Base-by-base conservation (phyloP, 2,329 filamentous ascomycete genomes). In the Metarhizium robertsii region DNA sequence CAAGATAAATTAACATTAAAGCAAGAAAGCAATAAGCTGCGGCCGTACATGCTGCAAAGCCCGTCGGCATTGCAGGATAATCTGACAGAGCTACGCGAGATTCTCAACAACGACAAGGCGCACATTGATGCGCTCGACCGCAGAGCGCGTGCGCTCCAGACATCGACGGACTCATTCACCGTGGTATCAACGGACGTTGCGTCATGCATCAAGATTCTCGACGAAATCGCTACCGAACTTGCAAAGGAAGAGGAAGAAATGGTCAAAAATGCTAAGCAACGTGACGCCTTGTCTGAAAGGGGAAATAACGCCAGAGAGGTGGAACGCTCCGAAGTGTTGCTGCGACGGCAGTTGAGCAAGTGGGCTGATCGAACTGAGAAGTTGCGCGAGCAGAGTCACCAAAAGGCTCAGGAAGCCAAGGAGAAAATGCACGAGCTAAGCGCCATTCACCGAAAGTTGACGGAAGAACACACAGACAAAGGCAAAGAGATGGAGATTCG, bases 221-320 rank as follows among this genome's bases (percentile, higher is more conserved):
- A 94, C 54, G 92, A 97, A 62, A 88, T 96, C 20, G 80, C 87
- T 3, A 74, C 77, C n/a, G 94, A 97, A 68, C 73, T 99, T 4
- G 76, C 84, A 49, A 95, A 92, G 69, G 92, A 97, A 71, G 92
- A 97, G 49, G 92, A 97, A 57, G 92, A 96, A 69, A 83, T 89
- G 62, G 80, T 85, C 8, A 84, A 88, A 58, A 92, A 92, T 55
- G 80, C 85, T 10, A 84, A 85, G 66, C 92, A 96, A 67, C 81
- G 87, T 55, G 94, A 99, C 62, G 89, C 90, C 2, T 81, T 99
- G 5, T 87, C 88, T 2, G 92, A 96, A 67, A 83, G 90, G 56
- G 88, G 88, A 50, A 95, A 94, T 63, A 95, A 90, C 64, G 91
- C 95, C 18, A 84, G 90, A 58, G 92, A 97, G 69, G 88, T 97